Conservation (phyloP, 139 green algal species). For the Pleodorina starrii region DNA sequence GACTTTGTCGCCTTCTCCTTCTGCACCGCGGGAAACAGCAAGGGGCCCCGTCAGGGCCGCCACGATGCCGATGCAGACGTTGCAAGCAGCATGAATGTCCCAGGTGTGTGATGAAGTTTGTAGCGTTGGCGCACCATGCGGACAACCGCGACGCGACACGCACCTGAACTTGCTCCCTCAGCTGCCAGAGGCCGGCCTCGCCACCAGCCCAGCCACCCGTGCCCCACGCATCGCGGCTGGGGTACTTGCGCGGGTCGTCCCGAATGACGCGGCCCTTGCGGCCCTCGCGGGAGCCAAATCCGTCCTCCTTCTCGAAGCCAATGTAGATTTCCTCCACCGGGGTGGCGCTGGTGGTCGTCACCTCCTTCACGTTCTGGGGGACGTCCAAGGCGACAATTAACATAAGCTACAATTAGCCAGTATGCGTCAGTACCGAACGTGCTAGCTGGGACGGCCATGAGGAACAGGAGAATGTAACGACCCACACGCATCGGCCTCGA, state of each 20-base stretch:
- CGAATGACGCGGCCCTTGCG: slow-evolving; percentile 74
- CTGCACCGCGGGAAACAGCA: too few species aligned
- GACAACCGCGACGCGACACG: neutral
- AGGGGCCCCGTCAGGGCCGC: too few species aligned
- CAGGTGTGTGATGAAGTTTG: too few species aligned
- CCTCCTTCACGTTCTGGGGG: neutral
- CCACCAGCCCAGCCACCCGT: slow-evolving; percentile 78
- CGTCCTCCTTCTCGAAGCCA: slow-evolving; percentile 65
- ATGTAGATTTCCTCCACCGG: slow-evolving; percentile 70
- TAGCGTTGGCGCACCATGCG: too few species aligned
- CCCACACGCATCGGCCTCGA: neutral
- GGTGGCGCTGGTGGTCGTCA: neutral
- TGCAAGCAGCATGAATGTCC: too few species aligned
- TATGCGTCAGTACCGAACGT: too few species aligned
- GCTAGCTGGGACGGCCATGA: too few species aligned
- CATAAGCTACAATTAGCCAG: too few species aligned
- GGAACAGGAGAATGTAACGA: neutral
- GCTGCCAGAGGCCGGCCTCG: slow-evolving; percentile 72
- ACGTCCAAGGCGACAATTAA: too few species aligned
- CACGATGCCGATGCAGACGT: too few species aligned
- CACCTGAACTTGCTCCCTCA: slow-evolving; percentile 60
- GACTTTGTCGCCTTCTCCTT: slow-evolving; percentile 37
- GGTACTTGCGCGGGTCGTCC: slow-evolving; percentile 81
- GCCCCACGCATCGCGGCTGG: slow-evolving; percentile 43
- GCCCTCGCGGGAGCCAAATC: slow-evolving; percentile 41